Conservation (phyloP, 192 early-diverging fungal genomes). For the Rhizophagus clarus region DNA sequence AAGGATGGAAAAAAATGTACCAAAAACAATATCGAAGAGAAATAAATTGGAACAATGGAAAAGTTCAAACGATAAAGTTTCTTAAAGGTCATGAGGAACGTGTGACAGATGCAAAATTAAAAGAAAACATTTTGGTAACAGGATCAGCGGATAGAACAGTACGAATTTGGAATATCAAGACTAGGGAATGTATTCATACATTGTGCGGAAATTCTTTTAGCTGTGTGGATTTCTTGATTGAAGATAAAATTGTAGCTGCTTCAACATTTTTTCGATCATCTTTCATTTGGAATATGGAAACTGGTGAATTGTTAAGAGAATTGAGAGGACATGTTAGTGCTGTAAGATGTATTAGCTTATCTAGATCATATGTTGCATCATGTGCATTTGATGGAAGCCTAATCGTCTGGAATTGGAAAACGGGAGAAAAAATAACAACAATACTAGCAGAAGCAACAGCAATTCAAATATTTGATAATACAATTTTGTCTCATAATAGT, state of each 20-base stretch:
- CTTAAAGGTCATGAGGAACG: constrained; percentile 4
- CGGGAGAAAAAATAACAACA: constrained; percentile 25
- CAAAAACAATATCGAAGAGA: constrained; percentile 25
- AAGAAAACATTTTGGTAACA: constrained; percentile 73
- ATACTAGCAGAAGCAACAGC: constrained; percentile 15
- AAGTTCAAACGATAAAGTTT: neutral
- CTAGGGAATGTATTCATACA: constrained; percentile 56
- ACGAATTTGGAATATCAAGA: constrained; percentile 81
- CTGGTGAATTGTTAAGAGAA: constrained; percentile 19
- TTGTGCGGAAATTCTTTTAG: constrained; percentile 38
- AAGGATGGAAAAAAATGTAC: constrained; percentile 25
- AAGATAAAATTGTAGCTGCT: constrained; percentile 22
- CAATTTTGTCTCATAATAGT: constrained; percentile 5
- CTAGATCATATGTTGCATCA: constrained; percentile 16
- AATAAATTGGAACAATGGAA: constrained; percentile 23
- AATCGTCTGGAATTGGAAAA: constrained; percentile 31
- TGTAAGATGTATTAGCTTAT: constrained; percentile 23
- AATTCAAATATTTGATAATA: constrained; percentile 12
- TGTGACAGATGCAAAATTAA: constrained; percentile 43
- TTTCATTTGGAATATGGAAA: constrained; percentile 33
- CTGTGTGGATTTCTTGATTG: constrained; percentile 27
- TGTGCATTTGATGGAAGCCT: constrained; percentile 29
- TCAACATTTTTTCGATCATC: constrained; percentile 31
- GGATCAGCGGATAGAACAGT: constrained; percentile 82
- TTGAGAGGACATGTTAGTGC: constrained; percentile 27